Conservation (phyloP, 208 protist species). For the Entamoeba histolytica region DNA sequence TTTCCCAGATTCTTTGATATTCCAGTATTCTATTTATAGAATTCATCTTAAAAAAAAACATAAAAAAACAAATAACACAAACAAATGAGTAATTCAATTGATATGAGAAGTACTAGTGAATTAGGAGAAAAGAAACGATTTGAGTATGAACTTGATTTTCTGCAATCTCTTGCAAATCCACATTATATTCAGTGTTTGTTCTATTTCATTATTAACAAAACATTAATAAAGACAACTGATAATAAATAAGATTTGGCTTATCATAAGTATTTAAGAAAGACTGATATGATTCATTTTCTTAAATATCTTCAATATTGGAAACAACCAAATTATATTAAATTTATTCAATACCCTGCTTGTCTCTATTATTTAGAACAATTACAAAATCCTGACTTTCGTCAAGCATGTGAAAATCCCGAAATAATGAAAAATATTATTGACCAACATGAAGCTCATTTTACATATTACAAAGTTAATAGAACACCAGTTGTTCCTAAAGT, state of each 20-base stretch:
- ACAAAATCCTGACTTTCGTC: background rate
- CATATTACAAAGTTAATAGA: background rate
- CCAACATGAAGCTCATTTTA: background rate
- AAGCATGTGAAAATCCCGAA: background rate
- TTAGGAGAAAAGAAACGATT: background rate
- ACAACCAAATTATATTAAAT: background rate
- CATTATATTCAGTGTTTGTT: background rate
- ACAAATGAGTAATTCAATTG: background rate
- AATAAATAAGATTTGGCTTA: background rate
- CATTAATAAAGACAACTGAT: too few relatives aligned
- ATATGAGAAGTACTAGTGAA: background rate
- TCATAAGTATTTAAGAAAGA: background rate
- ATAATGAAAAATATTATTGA: background rate
- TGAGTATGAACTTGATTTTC: background rate
- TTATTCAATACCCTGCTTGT: background rate
- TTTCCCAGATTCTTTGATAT: too few relatives aligned
- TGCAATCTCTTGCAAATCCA: background rate
- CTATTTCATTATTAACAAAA: background rate
- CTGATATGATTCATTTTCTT: background rate
- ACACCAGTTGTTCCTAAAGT: background rate
- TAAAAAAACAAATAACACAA: too few relatives aligned
- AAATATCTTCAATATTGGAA: conserved; percentile 7
- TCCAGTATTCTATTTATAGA: too few relatives aligned
- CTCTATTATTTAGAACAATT: background rate
- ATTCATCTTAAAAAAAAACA: too few relatives aligned